Evolutionary conservation across 331 rosid species (phyloP), one percentile per base, ranked within the genome.

Genomic region (Quercus phellos): DNA sequence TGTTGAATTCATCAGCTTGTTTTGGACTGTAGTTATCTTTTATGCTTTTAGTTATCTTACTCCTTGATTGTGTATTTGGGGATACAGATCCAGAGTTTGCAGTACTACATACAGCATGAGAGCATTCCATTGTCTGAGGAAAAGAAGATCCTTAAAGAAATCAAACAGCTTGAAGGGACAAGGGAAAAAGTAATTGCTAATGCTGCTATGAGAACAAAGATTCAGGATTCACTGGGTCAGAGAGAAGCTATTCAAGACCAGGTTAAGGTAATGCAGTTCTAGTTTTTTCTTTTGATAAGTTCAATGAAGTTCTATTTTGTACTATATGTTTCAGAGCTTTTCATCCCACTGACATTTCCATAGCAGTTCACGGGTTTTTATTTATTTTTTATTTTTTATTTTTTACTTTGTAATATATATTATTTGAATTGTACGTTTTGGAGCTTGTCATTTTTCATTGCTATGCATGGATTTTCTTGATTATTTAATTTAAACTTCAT

Each of bases 51-150:
- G 19, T 66, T 66, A 7, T 29, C 67, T 18, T 63, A 73, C 53
- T 30, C 43, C 35, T 53, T 82, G 55, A 67, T 24, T 72, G 78
- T 81, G 81, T 42, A 73, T 74, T 82, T 83, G 72, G 71, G 79
- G 66, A 55, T 72, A 81, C 93, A 94, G 99, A 90, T 94, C 81
- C 79, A 90, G 30, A 81, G 96, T 82, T 81, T 92, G 61, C 87
- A 92, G 56, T 94, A 92, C 88, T 90, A 82, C 81, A 94, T 94
- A 43, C 99, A 94, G 77, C 99, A 94, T 12, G 99, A 94, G 86
- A 94, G 97, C 87, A 94, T 94, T 79, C 84, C 97, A 0, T 80
- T 94, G 81, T 4, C 89, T 1, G 99, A 94, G 90, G 99, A 94
- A 81, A 94, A 94, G 79, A 93, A 87, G 83, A 34, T 94, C 58